Evolutionary conservation across 495 filamentous ascomycete species (phyloP), one percentile per base, ranked within the genome.

Genomic region (Talaromyces wortmannii): DNA sequence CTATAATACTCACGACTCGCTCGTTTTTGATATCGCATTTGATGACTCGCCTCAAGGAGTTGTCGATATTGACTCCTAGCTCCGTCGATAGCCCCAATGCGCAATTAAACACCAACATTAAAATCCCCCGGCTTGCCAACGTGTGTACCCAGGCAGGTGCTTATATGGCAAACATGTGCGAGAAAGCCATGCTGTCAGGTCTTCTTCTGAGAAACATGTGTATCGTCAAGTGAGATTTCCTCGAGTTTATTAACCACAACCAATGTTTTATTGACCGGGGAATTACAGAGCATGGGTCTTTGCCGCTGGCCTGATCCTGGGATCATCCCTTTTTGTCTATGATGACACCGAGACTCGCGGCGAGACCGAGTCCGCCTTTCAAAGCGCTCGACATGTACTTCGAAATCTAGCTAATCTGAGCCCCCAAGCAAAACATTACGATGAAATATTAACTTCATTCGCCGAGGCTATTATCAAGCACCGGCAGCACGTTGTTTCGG

Each of bases 311-410:
- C 53, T 75, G n/a, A 67, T 73, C 0, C 61, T 73, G 6, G 72
- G 72, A 31, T 75, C 74, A 47, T 74, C 72, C 3, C 67, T 75
- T 60, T 74, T 75, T 51, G 66, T 67, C 5, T 63, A 70, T 31
- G 65, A 66, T 12, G 50, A 52, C 16, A 31, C 42, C 4, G 50
- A 52, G n/a, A 42, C 50, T 15, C 50, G 50, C 12, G 29, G n/a
- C 23, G 50, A 52, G 7, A 52, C 50, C 5, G 50, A 52, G 16
- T 23, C 50, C 10, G 33, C 32, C 18, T 52, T 52, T 12, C 50
- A 52, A 15, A 52, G 50, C 30, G 50, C 50, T 0, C 36, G 40
- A 10, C 36, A 52, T 12, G 50, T 52, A 2, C 40, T 52, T 2
- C 50, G 16, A 1, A 13, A 52, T 45, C 50, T 52, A 3, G 32